phyloP scores from a whole-genome alignment of 768 basidiomycete genomes.

The Russula lepida region DNA sequence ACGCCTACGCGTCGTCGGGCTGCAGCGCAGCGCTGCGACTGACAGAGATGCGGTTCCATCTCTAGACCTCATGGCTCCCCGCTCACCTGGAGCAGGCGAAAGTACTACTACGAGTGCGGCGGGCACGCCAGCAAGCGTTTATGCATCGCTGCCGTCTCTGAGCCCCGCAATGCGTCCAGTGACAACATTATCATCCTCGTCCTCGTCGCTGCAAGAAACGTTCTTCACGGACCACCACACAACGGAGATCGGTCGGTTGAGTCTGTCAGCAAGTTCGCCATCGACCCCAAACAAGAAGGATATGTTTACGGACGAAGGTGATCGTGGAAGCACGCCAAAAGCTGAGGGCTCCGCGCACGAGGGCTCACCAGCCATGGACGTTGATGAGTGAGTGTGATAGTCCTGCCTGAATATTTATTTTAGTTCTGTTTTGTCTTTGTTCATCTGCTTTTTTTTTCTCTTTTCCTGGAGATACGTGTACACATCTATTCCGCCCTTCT shows the following conservation, averaged over 20 bases:
- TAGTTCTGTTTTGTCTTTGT: background rate
- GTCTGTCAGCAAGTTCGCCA: slow-evolving; percentile 6
- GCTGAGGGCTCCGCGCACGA: background rate
- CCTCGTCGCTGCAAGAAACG: slow-evolving; percentile 4
- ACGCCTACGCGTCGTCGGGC: slow-evolving; percentile 65
- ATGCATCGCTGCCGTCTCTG: slow-evolving; percentile 11
- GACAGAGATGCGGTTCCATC: slow-evolving; percentile 7
- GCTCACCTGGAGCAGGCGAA: slow-evolving; percentile 10
- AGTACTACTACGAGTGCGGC: slow-evolving; percentile 17
- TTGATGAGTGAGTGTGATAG: slow-evolving; percentile 10
- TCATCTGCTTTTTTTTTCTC: background rate
- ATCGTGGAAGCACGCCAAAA: slow-evolving; percentile 12
- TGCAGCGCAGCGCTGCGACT: slow-evolving; percentile 43
- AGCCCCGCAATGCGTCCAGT: slow-evolving; percentile 12
- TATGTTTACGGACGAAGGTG: slow-evolving; percentile 21
- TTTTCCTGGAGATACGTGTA: background rate
- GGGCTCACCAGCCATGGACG: slow-evolving; percentile 14
- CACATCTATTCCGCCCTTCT: slow-evolving; percentile 1
- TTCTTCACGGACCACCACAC: slow-evolving; percentile 13
- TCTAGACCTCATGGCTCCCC: slow-evolving; percentile 13
- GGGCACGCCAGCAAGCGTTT: slow-evolving; percentile 6
- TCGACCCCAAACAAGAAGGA: slow-evolving; percentile 20
- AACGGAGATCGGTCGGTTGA: slow-evolving; percentile 15
- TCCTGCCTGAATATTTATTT: background rate
- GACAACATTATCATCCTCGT: slow-evolving; percentile 13